phyloP scores from a whole-genome alignment of 345 rosid genomes.

The Hibiscus trionum region DNA sequence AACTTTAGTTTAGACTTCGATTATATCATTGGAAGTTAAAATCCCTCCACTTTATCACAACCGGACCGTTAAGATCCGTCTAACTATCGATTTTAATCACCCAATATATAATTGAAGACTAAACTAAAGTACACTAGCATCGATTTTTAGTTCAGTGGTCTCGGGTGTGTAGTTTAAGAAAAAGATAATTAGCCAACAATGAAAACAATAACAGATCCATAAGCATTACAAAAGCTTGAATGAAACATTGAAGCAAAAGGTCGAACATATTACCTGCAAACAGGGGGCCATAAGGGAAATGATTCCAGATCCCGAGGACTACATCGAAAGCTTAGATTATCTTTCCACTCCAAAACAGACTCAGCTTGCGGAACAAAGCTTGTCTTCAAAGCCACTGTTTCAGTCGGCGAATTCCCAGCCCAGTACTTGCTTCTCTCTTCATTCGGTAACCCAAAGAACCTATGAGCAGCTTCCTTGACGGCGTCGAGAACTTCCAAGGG shows the following conservation, averaged over 20 bases:
- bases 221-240: neutral
- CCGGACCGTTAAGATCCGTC: no score
- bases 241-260: neutral
- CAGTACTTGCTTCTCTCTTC: constrained; percentile 17
- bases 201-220: neutral
- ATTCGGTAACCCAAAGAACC: constrained; percentile 12
- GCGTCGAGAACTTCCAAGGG: constrained; percentile 10
- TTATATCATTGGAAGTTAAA: no score
- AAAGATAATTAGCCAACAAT: neutral
- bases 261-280: constrained; percentile 18
- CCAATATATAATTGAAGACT: no score
- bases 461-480: constrained; percentile 16
- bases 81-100: no score
- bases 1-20: no score
- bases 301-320: neutral
- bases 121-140: no score
- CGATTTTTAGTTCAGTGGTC: no score
- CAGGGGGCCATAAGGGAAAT: constrained; percentile 18
- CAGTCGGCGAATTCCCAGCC: constrained; percentile 11
- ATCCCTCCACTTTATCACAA: no score
- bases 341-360: constrained; percentile 21
- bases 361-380: constrained; percentile 18
- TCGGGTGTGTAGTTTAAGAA: no score
- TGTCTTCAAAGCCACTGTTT: constrained; percentile 11
- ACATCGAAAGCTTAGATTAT: constrained; percentile 11